Evolutionary conservation across 129 eudicot species (phyloP), one percentile per base, ranked within the genome.

Genomic region (Logfia minima): DNA sequence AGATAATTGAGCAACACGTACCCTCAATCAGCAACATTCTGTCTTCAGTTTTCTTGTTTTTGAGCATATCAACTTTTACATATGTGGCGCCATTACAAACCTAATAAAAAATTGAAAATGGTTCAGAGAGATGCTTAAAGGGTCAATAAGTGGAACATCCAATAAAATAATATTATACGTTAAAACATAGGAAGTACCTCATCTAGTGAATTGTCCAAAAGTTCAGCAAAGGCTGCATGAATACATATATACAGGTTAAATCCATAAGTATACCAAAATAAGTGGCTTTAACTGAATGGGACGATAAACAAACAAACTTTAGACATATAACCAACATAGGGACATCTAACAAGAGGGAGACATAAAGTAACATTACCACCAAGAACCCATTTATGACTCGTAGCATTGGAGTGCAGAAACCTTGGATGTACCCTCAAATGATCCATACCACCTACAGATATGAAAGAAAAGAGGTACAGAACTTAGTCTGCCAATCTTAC

Each of bases 371-470:
- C 77, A 41, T 80, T 87, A 94, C 99, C 99, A 55, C 99, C 99
- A 89, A 94, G 99, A 65, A 90, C 97, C 99, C 99, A 94, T 84
- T 94, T 91, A 87, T 94, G 99, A 82, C 99, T 94, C 62, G 99
- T 94, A 51, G 99, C 99, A 62, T 94, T 94, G 34, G 99, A 94
- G 79, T 94, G 99, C 55, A 94, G 68, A 75, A 94, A 94, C 81
- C 85, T 91, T 55, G 99, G 99, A 84, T 94, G 99, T 83, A 94
- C 96, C 80, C 99, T 84, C 65, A 91, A 90, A 87, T 89, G 99
- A 75, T 94, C 99, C 92, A 94, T 87, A 75, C 97, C 99, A 83
- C 99, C 99, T 94, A 78, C 34, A 81, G 60, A 77, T 18, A 61
- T 63, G 31, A 48, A 61, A 56, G 14, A 69, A 34, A 61, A 48